A percentile compares a stretch with the other conserved stretches of the same genome.
Evolutionary conservation across 179 eudicot species (phyloP).

Genomic region (Drosera spatulata): DNA sequence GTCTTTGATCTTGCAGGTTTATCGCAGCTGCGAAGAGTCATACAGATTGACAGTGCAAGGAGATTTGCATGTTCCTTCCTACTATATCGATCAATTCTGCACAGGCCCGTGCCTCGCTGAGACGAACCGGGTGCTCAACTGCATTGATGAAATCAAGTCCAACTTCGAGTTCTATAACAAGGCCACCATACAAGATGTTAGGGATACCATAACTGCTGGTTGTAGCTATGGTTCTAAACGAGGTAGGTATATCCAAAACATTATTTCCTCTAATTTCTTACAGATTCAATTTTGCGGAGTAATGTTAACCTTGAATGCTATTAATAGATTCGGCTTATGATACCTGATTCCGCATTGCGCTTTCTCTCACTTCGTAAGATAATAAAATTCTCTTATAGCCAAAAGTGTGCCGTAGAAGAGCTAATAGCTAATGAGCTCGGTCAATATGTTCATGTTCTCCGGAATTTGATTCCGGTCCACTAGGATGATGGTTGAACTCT

Average conservation of each 20-base stretch:
- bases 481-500: too few relatives aligned
- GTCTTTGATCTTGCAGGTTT: conserved; percentile 29
- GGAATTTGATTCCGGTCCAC: too few relatives aligned
- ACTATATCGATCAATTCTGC: conserved; percentile 50
- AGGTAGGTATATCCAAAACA: conserved; percentile 24
- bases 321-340: too few relatives aligned
- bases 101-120: conserved; percentile 55
- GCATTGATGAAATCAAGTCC: conserved; percentile 36
- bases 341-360: too few relatives aligned
- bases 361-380: too few relatives aligned
- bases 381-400: too few relatives aligned
- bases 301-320: too few relatives aligned
- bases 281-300: too few relatives aligned
- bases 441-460: too few relatives aligned
- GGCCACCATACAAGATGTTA: conserved; percentile 46
- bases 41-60: conserved; percentile 52
- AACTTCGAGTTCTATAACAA: conserved; percentile 47
- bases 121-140: conserved; percentile 51
- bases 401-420: too few relatives aligned
- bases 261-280: too few relatives aligned
- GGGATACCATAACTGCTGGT: conserved; percentile 46
- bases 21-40: conserved; percentile 49
- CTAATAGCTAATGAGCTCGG: too few relatives aligned
- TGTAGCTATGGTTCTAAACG: conserved; percentile 47
- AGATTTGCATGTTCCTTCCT: conserved; percentile 47